Evolutionary conservation across 257 asterid genomes (phyloP).

Genomic region (Oldenlandia corymbosa): DNA sequence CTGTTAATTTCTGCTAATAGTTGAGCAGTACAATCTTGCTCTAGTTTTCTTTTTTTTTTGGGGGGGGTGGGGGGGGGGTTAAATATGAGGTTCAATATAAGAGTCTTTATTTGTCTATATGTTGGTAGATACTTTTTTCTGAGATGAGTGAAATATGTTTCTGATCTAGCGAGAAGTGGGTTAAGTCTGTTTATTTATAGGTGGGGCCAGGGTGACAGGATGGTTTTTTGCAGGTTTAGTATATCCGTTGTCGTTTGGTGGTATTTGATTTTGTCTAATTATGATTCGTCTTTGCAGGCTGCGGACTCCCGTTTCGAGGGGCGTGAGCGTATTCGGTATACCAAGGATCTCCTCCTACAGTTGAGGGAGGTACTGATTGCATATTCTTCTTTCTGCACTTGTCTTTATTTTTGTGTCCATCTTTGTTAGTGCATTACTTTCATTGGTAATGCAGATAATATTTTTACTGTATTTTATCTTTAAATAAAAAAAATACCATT

Average conservation of each 20-base stretch:
- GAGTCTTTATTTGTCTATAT: too few relatives aligned
- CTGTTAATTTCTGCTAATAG: too few relatives aligned
- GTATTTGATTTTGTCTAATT: background rate
- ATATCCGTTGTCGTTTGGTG: background rate
- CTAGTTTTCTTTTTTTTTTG: too few relatives aligned
- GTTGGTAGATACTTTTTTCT: too few relatives aligned
- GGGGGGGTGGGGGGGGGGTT: too few relatives aligned
- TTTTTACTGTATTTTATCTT: too few relatives aligned
- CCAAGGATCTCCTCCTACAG: slow-evolving; percentile 69
- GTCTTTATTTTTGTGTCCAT: background rate
- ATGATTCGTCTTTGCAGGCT: slow-evolving; percentile 34
- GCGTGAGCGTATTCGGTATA: slow-evolving; percentile 56
- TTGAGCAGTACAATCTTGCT: too few relatives aligned
- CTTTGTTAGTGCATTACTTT: background rate
- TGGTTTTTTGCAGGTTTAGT: background rate
- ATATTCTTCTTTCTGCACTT: background rate
- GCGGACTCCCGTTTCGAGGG: slow-evolving; percentile 80
- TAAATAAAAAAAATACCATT: too few relatives aligned
- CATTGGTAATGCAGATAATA: background rate
- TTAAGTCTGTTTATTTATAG: background rate
- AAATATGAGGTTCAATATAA: too few relatives aligned
- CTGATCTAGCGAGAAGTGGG: background rate
- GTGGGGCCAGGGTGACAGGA: background rate
- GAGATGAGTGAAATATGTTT: background rate
- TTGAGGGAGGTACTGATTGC: slow-evolving; percentile 63